Conservation (phyloP, 768 basidiomycete genomes). For the Phanerodontia chrysosporium region DNA sequence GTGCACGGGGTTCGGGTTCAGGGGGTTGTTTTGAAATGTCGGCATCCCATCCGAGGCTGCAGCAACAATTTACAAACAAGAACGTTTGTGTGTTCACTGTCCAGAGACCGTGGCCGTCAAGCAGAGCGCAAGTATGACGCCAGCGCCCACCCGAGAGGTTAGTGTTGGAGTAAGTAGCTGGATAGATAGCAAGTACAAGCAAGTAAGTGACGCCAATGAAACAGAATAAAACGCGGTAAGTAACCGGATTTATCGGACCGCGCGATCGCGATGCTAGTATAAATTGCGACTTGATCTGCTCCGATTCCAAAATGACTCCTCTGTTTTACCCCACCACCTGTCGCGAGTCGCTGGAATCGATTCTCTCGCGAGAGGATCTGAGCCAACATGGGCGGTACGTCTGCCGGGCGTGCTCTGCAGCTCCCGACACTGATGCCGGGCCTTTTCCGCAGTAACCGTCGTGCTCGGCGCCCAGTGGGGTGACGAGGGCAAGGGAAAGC, state of each 20-base stretch:
- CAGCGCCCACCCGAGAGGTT: not conserved
- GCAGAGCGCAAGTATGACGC: too few species aligned
- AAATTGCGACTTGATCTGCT: not conserved
- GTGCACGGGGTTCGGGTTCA: slow-evolving; percentile 38
- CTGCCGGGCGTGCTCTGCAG: not conserved
- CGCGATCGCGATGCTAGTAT: not conserved
- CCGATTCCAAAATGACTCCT: slow-evolving; percentile 3
- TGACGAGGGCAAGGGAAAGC: slow-evolving; percentile 92
- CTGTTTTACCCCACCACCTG: not conserved
- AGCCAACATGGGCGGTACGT: slow-evolving; percentile 14
- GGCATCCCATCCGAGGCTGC: slow-evolving; percentile 34
- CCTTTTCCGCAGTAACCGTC: slow-evolving; percentile 47
- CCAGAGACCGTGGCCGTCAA: too few species aligned
- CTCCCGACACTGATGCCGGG: not conserved
- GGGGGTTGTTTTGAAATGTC: slow-evolving; percentile 46
- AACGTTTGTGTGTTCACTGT: too few species aligned
- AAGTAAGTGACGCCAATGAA: not conserved
- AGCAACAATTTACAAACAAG: not conserved
- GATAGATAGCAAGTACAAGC: not conserved
- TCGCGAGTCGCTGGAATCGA: not conserved
- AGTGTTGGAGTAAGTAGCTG: not conserved
- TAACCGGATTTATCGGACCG: not conserved
- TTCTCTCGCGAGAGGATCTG: not conserved
- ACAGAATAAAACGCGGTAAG: too few species aligned
- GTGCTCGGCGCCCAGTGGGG: slow-evolving; percentile 91